These are phyloP conservation scores for Plasmodium adleri DNA, from an alignment of 169 alveolate genomes.

Conservation along the genomic window DNA sequence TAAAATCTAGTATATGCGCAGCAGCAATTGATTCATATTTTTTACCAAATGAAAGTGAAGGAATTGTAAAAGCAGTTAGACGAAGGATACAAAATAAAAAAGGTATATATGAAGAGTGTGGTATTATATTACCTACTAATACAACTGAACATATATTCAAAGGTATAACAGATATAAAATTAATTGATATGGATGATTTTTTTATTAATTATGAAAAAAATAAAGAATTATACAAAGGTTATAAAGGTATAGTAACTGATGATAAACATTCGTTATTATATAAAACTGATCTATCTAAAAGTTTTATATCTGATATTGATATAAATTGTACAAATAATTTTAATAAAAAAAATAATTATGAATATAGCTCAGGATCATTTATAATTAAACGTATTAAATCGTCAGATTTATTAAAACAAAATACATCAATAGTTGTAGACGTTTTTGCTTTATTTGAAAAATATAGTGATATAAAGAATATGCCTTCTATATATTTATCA, in stretches of 20 bases:
- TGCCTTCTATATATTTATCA: conserved; percentile 23
- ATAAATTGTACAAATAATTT: conserved; percentile 52
- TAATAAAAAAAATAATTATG: conserved; percentile 22
- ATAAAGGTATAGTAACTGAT: conserved; percentile 74
- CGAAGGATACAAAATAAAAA: conserved; percentile 14
- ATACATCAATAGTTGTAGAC: conserved; percentile 38
- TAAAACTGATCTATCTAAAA: conserved; percentile 55
- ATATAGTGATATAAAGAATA: conserved; percentile 10
- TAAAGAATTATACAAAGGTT: conserved; percentile 48
- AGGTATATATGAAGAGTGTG: conserved; percentile 52
- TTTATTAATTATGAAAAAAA: conserved; percentile 45
- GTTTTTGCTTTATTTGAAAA: conserved; percentile 70
- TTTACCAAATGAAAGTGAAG: conserved; percentile 28
- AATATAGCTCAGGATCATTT: conserved; percentile 61
- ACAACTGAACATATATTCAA: conserved; percentile 26
- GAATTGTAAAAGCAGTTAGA: conserved; percentile 35
- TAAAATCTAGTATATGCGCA: conserved; percentile 46
- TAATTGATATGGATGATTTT: conserved; percentile 73
- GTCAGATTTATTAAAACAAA: conserved; percentile 16
- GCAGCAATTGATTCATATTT: conserved; percentile 46
- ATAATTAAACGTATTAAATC: conserved; percentile 40
- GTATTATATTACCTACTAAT: conserved; percentile 37
- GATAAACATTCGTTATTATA: conserved; percentile 59
- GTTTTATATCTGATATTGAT: conserved; percentile 64
- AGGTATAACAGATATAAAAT: conserved; percentile 74